These are phyloP conservation scores for Metarhizium album DNA, from an alignment of 2,329 filamentous ascomycete species.

Conservation along the genomic window DNA sequence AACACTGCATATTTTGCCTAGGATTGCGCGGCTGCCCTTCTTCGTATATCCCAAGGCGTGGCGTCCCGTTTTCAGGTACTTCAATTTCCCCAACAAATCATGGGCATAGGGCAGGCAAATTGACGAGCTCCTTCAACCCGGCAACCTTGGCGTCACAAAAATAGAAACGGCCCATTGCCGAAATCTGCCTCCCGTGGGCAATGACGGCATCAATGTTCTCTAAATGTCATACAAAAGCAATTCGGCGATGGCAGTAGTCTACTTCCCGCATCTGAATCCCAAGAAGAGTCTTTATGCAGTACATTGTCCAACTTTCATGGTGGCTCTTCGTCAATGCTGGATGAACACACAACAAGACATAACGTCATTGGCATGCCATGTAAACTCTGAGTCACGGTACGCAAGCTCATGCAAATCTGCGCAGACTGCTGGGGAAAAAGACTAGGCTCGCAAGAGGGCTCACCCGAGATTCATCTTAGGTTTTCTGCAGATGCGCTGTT, in stretches of 20 bases:
- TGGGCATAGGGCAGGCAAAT: neutral
- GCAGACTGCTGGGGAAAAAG: neutral
- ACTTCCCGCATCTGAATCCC: neutral
- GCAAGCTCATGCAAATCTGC: neutral
- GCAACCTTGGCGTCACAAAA: neutral
- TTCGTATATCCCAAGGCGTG: neutral
- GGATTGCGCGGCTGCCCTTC: neutral
- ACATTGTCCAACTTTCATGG: neutral
- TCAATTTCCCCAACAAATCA: neutral
- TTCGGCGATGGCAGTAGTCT: neutral
- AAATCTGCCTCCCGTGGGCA: neutral
- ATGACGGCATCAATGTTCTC: neutral
- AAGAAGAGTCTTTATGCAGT: neutral
- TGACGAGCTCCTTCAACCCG: neutral
- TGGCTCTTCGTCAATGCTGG: neutral
- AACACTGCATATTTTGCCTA: neutral
- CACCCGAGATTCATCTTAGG: neutral
- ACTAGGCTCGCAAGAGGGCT: neutral
- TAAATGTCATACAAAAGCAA: neutral
- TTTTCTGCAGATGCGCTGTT: conserved; percentile 1
- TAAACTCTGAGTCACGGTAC: conserved; percentile 3
- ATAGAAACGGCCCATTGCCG: neutral
- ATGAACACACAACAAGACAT: neutral
- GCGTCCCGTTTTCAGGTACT: neutral
- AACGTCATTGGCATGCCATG: neutral